Percentiles rank a stretch among this genome's conserved stretches.
These are phyloP conservation scores for Talaromyces albobiverticillius DNA, from an alignment of 2,329 filamentous ascomycete species.

Conservation along the genomic window DNA sequence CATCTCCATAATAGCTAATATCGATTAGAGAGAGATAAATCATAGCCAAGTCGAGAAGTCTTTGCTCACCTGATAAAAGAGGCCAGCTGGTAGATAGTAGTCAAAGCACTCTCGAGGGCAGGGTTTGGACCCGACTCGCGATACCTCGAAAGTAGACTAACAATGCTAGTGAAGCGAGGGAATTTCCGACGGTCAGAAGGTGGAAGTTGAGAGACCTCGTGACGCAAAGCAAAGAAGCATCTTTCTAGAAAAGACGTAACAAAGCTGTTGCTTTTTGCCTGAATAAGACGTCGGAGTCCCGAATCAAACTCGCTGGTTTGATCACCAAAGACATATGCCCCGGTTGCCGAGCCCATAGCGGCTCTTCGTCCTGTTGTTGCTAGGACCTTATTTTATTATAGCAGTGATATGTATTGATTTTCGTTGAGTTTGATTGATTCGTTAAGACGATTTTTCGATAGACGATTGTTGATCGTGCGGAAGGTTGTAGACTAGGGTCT, in stretches of 20 bases:
- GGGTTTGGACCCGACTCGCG: conserved; percentile 33
- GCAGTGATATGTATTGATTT: neutral
- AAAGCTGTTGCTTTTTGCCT: conserved; percentile 41
- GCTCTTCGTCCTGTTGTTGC: neutral
- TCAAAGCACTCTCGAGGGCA: conserved; percentile 42
- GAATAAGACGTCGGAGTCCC: conserved; percentile 39
- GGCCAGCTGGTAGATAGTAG: conserved; percentile 43
- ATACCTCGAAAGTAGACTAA: conserved; percentile 36
- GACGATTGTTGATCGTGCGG: neutral
- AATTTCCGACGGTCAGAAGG: conserved; percentile 33
- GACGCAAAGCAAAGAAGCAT: conserved; percentile 40
- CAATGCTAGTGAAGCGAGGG: conserved; percentile 38
- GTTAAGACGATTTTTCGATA: neutral
- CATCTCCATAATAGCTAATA: conserved; percentile 41
- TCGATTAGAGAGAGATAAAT: conserved; percentile 15
- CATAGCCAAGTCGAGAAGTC: neutral
- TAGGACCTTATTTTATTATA: neutral
- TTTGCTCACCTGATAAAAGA: conserved; percentile 43
- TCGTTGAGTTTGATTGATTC: neutral
- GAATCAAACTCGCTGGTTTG: conserved; percentile 44
- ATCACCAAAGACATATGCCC: conserved; percentile 47
- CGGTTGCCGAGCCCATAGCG: conserved; percentile 28
- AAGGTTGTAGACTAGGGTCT: neutral
- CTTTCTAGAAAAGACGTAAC: conserved; percentile 43
- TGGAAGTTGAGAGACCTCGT: conserved; percentile 36